phyloP scores from a whole-genome alignment of 2,329 filamentous ascomycete genomes.

The Fusarium chaquense region DNA sequence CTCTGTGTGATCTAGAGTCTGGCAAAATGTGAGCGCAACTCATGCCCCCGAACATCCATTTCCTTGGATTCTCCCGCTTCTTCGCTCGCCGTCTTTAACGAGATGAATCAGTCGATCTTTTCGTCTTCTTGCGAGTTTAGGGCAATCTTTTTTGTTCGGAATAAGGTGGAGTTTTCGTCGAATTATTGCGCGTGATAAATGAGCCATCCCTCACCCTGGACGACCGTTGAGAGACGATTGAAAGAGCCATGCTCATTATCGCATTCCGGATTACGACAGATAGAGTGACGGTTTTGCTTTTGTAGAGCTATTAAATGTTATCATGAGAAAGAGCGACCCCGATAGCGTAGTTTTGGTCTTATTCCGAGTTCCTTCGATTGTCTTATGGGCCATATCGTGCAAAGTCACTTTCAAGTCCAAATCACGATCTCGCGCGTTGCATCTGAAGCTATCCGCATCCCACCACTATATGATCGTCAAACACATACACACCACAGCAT shows the following conservation, averaged over 20 bases:
- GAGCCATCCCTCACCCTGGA: slow-evolving; percentile 25
- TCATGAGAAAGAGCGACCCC: slow-evolving; percentile 31
- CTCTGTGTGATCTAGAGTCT: slow-evolving; percentile 52
- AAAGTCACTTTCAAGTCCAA: slow-evolving; percentile 49
- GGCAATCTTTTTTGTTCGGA: slow-evolving; percentile 43
- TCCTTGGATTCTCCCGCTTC: slow-evolving; percentile 47
- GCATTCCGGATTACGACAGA: slow-evolving; percentile 50
- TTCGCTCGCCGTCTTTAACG: slow-evolving; percentile 48
- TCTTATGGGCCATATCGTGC: slow-evolving; percentile 19
- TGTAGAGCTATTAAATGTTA: slow-evolving; percentile 26
- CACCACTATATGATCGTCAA: slow-evolving; percentile 38
- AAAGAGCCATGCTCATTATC: slow-evolving; percentile 48
- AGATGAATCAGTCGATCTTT: slow-evolving; percentile 51
- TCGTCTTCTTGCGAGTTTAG: slow-evolving; percentile 32
- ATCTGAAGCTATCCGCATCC: slow-evolving; percentile 54
- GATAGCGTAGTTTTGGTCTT: slow-evolving; percentile 27
- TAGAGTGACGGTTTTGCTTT: slow-evolving; percentile 11
- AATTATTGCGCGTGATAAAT: slow-evolving; percentile 34
- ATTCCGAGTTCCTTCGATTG: slow-evolving; percentile 15
- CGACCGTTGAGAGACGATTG: slow-evolving; percentile 33
- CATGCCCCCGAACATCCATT: slow-evolving; percentile 48
- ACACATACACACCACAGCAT: slow-evolving; percentile 33
- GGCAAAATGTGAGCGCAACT: slow-evolving; percentile 47
- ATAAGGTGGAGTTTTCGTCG: slow-evolving; percentile 24
- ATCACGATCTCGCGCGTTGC: slow-evolving; percentile 38